Base-by-base conservation (phyloP, 495 filamentous ascomycete genomes). In the Hypoxylon trugodes region DNA sequence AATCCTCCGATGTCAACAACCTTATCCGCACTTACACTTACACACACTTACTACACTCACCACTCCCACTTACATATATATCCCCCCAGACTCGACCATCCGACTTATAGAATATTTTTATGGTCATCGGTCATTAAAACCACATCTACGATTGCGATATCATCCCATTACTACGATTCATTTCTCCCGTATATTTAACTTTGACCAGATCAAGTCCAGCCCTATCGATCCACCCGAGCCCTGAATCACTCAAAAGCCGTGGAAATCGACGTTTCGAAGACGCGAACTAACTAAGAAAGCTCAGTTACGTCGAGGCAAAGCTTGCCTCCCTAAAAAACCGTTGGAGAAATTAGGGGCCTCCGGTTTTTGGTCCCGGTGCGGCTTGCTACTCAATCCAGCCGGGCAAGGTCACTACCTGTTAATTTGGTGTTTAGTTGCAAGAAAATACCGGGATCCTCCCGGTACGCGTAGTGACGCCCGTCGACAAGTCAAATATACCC, bases 1-100 rank as follows among this genome's bases (percentile, higher is more conserved):
- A 72, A 72, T 66, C 57, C 65, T 66, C 70, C 67, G 67, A 66
- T 48, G 60, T 65, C 67, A 62, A 66, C 53, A 70, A 62, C 53
- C 46, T 58, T 70, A 70, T 66, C 51, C 15, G n/a, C 41, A 45
- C 22, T 43, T 25, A 43, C 69, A 54, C 69, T 57, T 65, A 58
- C 61, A 46, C 42, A 28, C n/a, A n/a, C n/a, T n/a, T n/a, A n/a
- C n/a, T n/a, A n/a, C n/a, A n/a, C n/a, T n/a, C n/a, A n/a, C n/a
- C n/a, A n/a, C n/a, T n/a, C n/a, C n/a, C n/a, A n/a, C n/a, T n/a
- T n/a, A n/a, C n/a, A n/a, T n/a, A n/a, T n/a, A n/a, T 46, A 46
- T 25, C 60, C 50, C 50, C 43, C 22, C 57, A 18, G 30, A 30
- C 32, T 53, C 26, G 8, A 33, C 46, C 59, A 68, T 54, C 36